These are phyloP conservation scores for Lactuca sativa DNA, from an alignment of 129 eudicot species.

Conservation along the genomic window DNA sequence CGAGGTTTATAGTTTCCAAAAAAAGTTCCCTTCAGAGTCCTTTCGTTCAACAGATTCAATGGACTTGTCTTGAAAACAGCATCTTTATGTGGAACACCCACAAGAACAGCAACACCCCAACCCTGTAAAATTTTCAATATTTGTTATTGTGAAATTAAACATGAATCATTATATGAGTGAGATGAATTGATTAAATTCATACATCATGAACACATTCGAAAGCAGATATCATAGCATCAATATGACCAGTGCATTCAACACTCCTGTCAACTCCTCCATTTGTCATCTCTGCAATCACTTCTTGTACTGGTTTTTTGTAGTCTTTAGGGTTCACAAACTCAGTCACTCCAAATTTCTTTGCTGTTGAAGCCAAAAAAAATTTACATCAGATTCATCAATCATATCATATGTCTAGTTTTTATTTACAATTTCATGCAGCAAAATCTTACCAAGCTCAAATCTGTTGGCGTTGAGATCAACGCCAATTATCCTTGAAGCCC, in stretches of 20 bases:
- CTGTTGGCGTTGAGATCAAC: constrained; percentile 61
- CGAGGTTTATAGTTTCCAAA: constrained; percentile 83
- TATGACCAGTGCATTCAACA: constrained; percentile 65
- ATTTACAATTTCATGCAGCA: not conserved
- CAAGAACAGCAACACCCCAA: constrained; percentile 91
- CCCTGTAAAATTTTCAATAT: constrained; percentile 35
- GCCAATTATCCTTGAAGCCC: constrained; percentile 79
- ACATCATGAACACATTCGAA: constrained; percentile 93
- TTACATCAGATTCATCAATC: too few relatives aligned
- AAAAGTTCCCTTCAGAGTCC: constrained; percentile 88
- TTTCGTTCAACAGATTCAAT: constrained; percentile 62
- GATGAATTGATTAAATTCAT: not conserved
- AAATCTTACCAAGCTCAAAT: constrained; percentile 50
- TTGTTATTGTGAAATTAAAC: not conserved
- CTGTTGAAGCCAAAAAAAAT: constrained; percentile 33
- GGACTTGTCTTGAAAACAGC: constrained; percentile 73
- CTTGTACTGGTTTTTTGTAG: constrained; percentile 66
- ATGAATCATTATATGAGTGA: too few relatives aligned
- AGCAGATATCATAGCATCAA: constrained; percentile 79
- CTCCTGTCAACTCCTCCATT: constrained; percentile 87
- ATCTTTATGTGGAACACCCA: constrained; percentile 88
- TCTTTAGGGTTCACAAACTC: constrained; percentile 79
- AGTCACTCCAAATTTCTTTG: constrained; percentile 80
- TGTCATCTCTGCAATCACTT: constrained; percentile 82
- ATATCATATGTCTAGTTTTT: too few relatives aligned